Conservation (phyloP, 257 asterid species). For the Primulina tabacum region DNA sequence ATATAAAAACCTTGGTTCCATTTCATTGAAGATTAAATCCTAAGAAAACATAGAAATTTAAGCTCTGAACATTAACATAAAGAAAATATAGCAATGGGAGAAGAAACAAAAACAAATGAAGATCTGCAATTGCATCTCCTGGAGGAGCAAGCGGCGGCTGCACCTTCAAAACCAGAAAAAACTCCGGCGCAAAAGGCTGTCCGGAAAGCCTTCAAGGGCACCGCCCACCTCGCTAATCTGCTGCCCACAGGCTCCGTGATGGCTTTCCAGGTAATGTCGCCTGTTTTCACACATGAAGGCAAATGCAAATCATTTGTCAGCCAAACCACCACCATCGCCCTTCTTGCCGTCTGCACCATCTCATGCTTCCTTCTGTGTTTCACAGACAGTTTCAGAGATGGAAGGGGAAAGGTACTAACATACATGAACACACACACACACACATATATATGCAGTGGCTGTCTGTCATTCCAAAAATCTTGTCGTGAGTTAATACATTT, state of each 20-base stretch:
- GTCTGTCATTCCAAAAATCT: too few relatives aligned
- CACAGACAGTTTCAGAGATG: conserved; percentile 82
- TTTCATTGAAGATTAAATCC: too few relatives aligned
- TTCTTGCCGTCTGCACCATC: conserved; percentile 45
- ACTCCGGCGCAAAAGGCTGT: conserved; percentile 53
- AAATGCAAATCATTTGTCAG: conserved; percentile 49
- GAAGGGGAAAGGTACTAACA: conserved; percentile 40
- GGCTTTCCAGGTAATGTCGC: conserved; percentile 65
- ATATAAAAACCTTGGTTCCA: neutral
- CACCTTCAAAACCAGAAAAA: conserved; percentile 35
- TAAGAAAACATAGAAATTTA: too few relatives aligned
- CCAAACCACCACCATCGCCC: conserved; percentile 38
- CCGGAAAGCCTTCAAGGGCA: conserved; percentile 69
- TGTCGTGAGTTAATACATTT: too few relatives aligned
- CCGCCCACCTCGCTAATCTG: conserved; percentile 76
- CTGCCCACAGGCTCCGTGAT: conserved; percentile 92
- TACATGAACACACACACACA: too few relatives aligned
- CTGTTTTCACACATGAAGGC: conserved; percentile 62
- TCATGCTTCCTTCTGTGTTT: conserved; percentile 56
- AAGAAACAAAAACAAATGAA: conserved; percentile 10
- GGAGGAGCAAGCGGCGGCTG: conserved; percentile 19
- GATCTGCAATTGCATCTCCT: conserved; percentile 42
- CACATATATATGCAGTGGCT: too few relatives aligned
- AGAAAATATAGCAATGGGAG: conserved; percentile 8
- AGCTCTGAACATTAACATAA: neutral